Conservation (phyloP, 225 moss, liverwort and hornwort species). For the Asterella californica region DNA sequence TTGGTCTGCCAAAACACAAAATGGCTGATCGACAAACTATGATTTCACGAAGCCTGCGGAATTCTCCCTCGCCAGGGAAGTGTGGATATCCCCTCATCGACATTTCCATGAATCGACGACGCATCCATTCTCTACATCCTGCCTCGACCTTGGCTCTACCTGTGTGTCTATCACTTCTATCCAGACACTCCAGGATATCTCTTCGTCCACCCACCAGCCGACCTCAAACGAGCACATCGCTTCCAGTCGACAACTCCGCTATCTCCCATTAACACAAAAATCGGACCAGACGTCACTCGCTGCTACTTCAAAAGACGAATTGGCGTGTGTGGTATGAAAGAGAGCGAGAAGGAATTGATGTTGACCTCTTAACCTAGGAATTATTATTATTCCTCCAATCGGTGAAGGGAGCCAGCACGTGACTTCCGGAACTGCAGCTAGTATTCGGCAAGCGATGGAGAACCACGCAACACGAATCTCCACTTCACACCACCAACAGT, state of each 20-base stretch:
- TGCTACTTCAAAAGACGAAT: not conserved
- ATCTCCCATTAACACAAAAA: not conserved
- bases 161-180: not conserved
- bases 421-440: constrained; percentile 14
- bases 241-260: constrained; percentile 4
- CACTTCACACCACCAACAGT: constrained; percentile 23
- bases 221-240: constrained; percentile 1
- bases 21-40: constrained; percentile 7
- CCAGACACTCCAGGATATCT: not conserved
- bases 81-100: constrained; percentile 1
- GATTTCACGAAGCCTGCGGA: not conserved
- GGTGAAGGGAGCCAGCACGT: constrained; percentile 17
- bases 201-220: not conserved
- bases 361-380: constrained; percentile 24
- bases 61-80: not conserved
- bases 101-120: not conserved
- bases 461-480: constrained; percentile 23
- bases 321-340: not conserved
- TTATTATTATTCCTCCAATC: constrained; percentile 11
- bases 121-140: constrained; percentile 7
- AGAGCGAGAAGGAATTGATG: not conserved
- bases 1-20: not conserved
- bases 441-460: constrained; percentile 9
- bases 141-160: not conserved
- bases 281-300: not conserved